A percentile compares a stretch with the other conserved stretches of the same genome.
Conservation (phyloP, 495 filamentous ascomycete genomes). For the Aspergillus diversus region DNA sequence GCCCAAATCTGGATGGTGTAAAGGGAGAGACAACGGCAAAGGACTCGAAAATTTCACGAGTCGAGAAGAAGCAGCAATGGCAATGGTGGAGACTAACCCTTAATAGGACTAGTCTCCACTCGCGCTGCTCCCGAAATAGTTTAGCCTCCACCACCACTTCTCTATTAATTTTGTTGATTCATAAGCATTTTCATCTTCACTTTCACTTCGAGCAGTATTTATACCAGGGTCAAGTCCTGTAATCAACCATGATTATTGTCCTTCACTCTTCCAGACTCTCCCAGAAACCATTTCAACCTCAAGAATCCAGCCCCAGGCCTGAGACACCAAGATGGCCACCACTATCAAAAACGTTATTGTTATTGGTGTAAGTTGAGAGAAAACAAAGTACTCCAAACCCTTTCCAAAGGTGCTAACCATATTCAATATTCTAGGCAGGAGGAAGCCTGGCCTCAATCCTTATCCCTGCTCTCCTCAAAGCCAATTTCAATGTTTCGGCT, state of each 20-base stretch:
- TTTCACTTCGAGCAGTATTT: not conserved
- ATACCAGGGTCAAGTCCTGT: not conserved
- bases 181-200: not conserved
- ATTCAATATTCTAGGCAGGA: not conserved
- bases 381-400: not conserved
- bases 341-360: conserved; percentile 1
- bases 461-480: not conserved
- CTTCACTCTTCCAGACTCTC: not conserved
- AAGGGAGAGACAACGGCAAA: not conserved
- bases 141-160: not conserved
- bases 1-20: not conserved
- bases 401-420: not conserved
- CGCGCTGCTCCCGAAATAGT: not conserved
- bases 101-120: not conserved
- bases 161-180: not conserved
- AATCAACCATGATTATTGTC: not conserved
- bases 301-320: too few relatives aligned
- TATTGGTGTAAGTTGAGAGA: not conserved
- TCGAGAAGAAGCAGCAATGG: not conserved
- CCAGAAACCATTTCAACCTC: too few relatives aligned
- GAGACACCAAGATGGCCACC: not conserved
- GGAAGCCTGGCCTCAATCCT: not conserved
- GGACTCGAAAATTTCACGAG: not conserved
- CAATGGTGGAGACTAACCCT: not conserved
- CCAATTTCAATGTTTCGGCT: not conserved